Evolutionary conservation across 305 asterid genomes (phyloP).

Genomic region (Fraxinus dipetala): DNA sequence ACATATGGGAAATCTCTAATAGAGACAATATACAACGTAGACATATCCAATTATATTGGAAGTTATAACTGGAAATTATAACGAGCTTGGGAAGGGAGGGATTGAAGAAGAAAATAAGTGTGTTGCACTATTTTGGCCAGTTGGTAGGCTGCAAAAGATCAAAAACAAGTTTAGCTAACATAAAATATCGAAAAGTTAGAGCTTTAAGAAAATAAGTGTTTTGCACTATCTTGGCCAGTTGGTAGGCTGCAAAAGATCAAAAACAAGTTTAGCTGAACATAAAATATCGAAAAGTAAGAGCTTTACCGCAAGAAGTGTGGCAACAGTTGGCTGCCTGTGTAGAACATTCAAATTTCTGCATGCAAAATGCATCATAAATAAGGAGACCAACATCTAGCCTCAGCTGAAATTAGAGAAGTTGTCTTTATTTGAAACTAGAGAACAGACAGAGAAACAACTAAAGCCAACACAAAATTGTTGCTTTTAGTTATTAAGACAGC

Average conservation of each 20-base stretch:
- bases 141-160: neutral
- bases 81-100: neutral
- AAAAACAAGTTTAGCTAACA: neutral
- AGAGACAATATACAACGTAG: neutral
- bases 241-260: neutral
- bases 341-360: conserved; percentile 74
- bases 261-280: neutral
- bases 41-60: neutral
- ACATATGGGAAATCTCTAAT: neutral
- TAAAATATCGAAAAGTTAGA: too few relatives aligned
- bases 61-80: neutral
- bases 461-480: conserved; percentile 18
- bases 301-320: conserved; percentile 78
- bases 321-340: conserved; percentile 58
- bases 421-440: neutral
- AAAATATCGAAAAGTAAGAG: conserved; percentile 6
- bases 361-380: conserved; percentile 18
- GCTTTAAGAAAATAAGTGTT: too few relatives aligned
- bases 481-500: conserved; percentile 5
- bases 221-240: neutral
- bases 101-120: neutral
- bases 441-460: conserved; percentile 11
- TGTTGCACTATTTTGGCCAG: neutral
- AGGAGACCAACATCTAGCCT: conserved; percentile 18
- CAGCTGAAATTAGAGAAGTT: neutral